Conservation (phyloP, 495 filamentous ascomycete genomes). For the Pseudotulostoma volvatum region DNA sequence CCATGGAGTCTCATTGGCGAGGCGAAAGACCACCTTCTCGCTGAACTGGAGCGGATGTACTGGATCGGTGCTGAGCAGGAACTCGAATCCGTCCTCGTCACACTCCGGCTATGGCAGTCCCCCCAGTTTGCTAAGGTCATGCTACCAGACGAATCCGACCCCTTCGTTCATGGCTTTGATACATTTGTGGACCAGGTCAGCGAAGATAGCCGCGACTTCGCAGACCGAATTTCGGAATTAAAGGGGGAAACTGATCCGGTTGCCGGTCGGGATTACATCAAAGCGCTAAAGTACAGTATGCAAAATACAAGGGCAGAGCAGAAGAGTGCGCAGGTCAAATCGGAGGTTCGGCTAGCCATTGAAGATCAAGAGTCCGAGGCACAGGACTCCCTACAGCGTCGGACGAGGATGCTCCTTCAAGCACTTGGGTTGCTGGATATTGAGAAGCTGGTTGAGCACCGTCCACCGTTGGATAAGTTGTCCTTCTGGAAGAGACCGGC, state of each 20-base stretch:
- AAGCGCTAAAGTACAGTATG: no score
- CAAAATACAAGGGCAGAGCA: conserved; percentile 1
- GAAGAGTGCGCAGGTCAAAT: not conserved
- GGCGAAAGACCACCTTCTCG: conserved; percentile 6
- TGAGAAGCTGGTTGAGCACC: conserved; percentile 21
- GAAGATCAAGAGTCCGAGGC: no score
- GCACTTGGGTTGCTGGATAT: conserved; percentile 21
- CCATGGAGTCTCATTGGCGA: conserved; percentile 7
- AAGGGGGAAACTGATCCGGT: not conserved
- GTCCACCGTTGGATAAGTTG: conserved; percentile 9
- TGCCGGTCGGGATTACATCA: not conserved
- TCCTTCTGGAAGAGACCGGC: conserved; percentile 12
- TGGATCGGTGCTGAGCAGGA: conserved; percentile 15
- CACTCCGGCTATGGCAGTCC: conserved; percentile 12
- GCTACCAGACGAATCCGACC: conserved; percentile 7
- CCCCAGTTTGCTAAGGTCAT: conserved; percentile 5
- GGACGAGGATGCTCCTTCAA: conserved; percentile 13
- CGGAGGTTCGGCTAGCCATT: no score
- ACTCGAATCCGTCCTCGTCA: conserved; percentile 12
- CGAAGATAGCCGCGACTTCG: conserved; percentile 11
- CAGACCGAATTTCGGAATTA: no score
- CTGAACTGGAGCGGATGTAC: conserved; percentile 14
- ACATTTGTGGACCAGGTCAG: conserved; percentile 20
- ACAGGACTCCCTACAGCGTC: no score
- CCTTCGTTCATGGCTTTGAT: conserved; percentile 16